Percentiles rank a stretch among this genome's conserved stretches.
phyloP scores from a whole-genome alignment of 2,329 filamentous ascomycete genomes.

The Parastagonospora avenae region DNA sequence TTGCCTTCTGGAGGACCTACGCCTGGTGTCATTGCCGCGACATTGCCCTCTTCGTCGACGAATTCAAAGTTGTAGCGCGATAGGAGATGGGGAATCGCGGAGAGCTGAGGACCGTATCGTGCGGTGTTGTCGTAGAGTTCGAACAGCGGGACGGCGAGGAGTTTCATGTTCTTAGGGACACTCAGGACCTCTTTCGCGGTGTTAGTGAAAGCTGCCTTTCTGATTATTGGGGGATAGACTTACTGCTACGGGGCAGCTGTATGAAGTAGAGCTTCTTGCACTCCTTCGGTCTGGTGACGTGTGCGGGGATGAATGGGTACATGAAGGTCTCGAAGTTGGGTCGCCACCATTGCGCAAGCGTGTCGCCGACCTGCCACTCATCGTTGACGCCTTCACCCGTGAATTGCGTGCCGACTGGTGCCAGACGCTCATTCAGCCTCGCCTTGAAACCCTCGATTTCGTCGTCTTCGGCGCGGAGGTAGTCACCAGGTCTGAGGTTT shows the following conservation, averaged over 20 bases:
- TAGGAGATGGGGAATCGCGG: constrained; percentile 91
- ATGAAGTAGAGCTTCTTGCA: constrained; percentile 99
- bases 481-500: constrained; percentile 76
- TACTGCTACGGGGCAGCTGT: constrained; percentile 89
- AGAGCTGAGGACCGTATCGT: constrained; percentile 92
- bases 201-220: constrained; percentile 11
- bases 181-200: constrained; percentile 77
- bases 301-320: constrained; percentile 96
- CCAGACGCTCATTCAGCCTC: constrained; percentile 88
- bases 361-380: constrained; percentile 94
- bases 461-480: constrained; percentile 85
- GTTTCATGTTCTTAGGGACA: constrained; percentile 99
- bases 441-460: constrained; percentile 95
- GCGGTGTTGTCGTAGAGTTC: constrained; percentile 98
- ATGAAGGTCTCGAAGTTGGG: constrained; percentile 99
- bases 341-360: constrained; percentile 96
- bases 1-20: constrained; percentile 60
- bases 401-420: constrained; percentile 83
- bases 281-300: constrained; percentile 96
- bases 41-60: constrained; percentile 87
- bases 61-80: constrained; percentile 98
- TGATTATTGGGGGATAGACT: constrained; percentile 14
- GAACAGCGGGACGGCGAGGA: constrained; percentile 93
- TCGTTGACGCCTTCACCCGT: constrained; percentile 85
- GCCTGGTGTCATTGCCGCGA: constrained; percentile 83